Percentiles rank a stretch among this genome's conserved stretches.
Evolutionary conservation across 257 asterid species (phyloP).

Genomic region (Penstemon barbatus): DNA sequence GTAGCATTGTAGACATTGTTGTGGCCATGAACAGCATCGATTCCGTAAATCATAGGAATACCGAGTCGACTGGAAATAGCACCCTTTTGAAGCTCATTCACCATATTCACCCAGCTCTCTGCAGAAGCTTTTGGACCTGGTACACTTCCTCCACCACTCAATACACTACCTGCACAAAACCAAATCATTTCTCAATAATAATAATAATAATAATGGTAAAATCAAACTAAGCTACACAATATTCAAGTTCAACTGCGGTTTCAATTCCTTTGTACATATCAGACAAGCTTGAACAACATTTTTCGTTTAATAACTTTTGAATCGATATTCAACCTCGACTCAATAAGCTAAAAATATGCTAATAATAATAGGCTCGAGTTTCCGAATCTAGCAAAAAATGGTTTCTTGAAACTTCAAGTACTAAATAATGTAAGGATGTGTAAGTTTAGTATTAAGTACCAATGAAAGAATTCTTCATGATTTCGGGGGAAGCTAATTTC

Average conservation of each 20-base stretch:
- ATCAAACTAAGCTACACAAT: not conserved
- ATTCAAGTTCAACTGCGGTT: no score
- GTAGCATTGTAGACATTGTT: slow-evolving; percentile 70
- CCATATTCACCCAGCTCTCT: slow-evolving; percentile 62
- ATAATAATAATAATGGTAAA: not conserved
- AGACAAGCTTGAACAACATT: no score
- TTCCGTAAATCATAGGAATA: slow-evolving; percentile 69
- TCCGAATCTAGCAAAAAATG: no score
- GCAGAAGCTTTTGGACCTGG: slow-evolving; percentile 70
- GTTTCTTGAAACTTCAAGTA: no score
- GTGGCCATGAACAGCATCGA: slow-evolving; percentile 79
- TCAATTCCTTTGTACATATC: no score
- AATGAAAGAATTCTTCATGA: slow-evolving; percentile 58
- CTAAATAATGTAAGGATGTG: not conserved
- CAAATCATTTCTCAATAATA: slow-evolving; percentile 3
- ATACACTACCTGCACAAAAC: slow-evolving; percentile 59
- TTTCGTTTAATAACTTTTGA: no score
- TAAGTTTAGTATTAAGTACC: slow-evolving; percentile 37
- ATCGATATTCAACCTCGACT: no score
- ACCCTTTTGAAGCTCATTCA: slow-evolving; percentile 62
- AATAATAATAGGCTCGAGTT: no score
- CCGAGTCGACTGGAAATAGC: slow-evolving; percentile 64
- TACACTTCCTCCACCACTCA: slow-evolving; percentile 80
- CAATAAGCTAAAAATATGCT: no score
- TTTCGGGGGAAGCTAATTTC: slow-evolving; percentile 53